phyloP scores from a whole-genome alignment of 2,329 filamentous ascomycete species.

The Penicillium italicum region DNA sequence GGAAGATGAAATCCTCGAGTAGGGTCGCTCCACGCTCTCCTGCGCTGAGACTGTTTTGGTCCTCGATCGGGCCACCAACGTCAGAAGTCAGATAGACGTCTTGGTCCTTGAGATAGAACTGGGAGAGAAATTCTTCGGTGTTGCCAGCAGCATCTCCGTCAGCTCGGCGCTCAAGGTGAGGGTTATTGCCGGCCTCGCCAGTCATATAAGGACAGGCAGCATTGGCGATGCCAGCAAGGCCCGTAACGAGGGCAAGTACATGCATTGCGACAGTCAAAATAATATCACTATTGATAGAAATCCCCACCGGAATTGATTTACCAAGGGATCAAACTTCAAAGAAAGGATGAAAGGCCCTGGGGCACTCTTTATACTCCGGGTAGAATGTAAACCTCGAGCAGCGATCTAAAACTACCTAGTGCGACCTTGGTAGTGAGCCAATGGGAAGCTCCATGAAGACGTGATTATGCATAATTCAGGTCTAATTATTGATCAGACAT shows the following conservation, averaged over 20 bases:
- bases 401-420: background rate
- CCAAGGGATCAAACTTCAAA: background rate
- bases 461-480: background rate
- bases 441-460: constrained; percentile 1
- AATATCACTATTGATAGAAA: background rate
- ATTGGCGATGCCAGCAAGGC: constrained; percentile 35
- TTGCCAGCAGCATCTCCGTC: constrained; percentile 26
- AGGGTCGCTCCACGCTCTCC: constrained; percentile 65
- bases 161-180: constrained; percentile 23
- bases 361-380: constrained; percentile 10
- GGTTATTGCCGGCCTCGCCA: constrained; percentile 22
- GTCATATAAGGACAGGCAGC: constrained; percentile 44
- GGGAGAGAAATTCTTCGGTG: constrained; percentile 42
- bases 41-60: constrained; percentile 64
- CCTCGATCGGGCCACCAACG: constrained; percentile 63
- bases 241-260: constrained; percentile 22
- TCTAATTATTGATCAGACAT: background rate
- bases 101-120: constrained; percentile 52
- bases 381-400: background rate
- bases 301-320: background rate
- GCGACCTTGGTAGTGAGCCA: constrained; percentile 1
- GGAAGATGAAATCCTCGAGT: constrained; percentile 69
- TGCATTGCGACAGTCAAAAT: constrained; percentile 22
- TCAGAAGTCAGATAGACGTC: constrained; percentile 61
- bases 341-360: background rate